Evolutionary conservation across 2,329 filamentous ascomycete genomes (phyloP).

Genomic region (Colletotrichum coccodes): DNA sequence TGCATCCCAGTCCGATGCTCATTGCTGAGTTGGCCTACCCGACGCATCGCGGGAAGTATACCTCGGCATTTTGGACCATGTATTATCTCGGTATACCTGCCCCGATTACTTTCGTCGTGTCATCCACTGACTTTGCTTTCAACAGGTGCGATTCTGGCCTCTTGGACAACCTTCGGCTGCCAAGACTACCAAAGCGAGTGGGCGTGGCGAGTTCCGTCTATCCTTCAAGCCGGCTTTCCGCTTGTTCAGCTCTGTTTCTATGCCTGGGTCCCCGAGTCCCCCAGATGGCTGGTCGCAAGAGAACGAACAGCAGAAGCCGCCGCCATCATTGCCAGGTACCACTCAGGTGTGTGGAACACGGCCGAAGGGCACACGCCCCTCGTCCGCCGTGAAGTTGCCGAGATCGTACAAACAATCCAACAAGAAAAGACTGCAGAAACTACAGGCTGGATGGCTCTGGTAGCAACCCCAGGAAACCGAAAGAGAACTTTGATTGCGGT

Average conservation of each 20-base stretch:
- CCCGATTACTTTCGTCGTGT: background rate
- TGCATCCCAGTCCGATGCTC: slow-evolving; percentile 46
- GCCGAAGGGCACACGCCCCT: slow-evolving; percentile 44
- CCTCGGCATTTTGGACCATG: slow-evolving; percentile 45
- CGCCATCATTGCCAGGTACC: slow-evolving; percentile 58
- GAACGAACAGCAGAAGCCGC: slow-evolving; percentile 61
- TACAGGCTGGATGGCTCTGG: slow-evolving; percentile 33
- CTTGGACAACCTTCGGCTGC: slow-evolving; percentile 33
- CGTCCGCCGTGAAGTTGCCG: slow-evolving; percentile 11
- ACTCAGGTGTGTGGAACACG: slow-evolving; percentile 46
- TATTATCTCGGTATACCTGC: slow-evolving; percentile 39
- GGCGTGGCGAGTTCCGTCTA: slow-evolving; percentile 22
- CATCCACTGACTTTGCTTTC: background rate
- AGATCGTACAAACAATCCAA: slow-evolving; percentile 26
- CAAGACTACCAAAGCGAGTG: slow-evolving; percentile 17
- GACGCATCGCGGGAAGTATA: slow-evolving; percentile 45
- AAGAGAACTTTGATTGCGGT: slow-evolving; percentile 19
- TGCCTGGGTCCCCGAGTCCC: slow-evolving; percentile 57
- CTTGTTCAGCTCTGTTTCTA: slow-evolving; percentile 19
- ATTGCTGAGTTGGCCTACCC: slow-evolving; percentile 48
- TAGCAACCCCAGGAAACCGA: slow-evolving; percentile 33
- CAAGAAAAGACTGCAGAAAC: slow-evolving; percentile 24
- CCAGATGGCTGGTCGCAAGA: slow-evolving; percentile 58
- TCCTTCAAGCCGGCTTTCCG: slow-evolving; percentile 20
- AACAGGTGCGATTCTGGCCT: slow-evolving; percentile 32